Percentiles rank a stretch among this genome's conserved stretches.
Evolutionary conservation across 495 filamentous ascomycete species (phyloP).

Genomic region (Xylaria sp.): DNA sequence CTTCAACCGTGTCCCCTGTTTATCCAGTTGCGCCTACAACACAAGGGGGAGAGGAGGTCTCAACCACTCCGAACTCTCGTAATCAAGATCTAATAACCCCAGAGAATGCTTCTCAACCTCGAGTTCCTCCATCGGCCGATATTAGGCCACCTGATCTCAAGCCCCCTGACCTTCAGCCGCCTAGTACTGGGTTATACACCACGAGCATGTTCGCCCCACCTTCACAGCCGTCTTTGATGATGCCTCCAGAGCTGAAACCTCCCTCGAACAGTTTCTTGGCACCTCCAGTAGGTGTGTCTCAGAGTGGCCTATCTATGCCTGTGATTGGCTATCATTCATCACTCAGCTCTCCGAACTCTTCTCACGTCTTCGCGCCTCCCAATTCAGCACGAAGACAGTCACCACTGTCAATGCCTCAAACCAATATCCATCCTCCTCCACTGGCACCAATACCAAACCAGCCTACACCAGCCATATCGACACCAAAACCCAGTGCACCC

Average conservation of each 20-base stretch:
- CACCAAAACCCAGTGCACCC: constrained; percentile 25
- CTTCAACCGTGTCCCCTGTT: background rate
- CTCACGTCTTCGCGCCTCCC: constrained; percentile 52
- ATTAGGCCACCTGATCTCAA: constrained; percentile 27
- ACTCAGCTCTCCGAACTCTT: constrained; percentile 26
- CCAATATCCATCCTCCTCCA: constrained; percentile 31
- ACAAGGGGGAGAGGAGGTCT: background rate
- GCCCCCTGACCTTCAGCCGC: constrained; percentile 38
- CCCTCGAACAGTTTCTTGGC: constrained; percentile 49
- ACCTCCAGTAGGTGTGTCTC: constrained; percentile 43
- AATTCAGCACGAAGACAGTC: constrained; percentile 51
- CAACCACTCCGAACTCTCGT: constrained; percentile 26
- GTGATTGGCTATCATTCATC: constrained; percentile 40
- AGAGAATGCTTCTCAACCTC: constrained; percentile 29
- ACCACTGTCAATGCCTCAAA: constrained; percentile 48
- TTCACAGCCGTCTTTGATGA: constrained; percentile 37
- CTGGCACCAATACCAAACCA: constrained; percentile 24
- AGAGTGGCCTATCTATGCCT: constrained; percentile 41
- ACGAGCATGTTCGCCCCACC: constrained; percentile 45
- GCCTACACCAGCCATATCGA: constrained; percentile 18
- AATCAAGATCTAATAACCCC: constrained; percentile 30
- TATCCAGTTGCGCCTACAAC: background rate
- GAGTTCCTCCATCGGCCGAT: constrained; percentile 2
- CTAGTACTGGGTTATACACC: constrained; percentile 35
- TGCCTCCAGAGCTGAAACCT: constrained; percentile 44